phyloP scores from a whole-genome alignment of 108 stramenopile genomes.

The Parmales sp. region DNA sequence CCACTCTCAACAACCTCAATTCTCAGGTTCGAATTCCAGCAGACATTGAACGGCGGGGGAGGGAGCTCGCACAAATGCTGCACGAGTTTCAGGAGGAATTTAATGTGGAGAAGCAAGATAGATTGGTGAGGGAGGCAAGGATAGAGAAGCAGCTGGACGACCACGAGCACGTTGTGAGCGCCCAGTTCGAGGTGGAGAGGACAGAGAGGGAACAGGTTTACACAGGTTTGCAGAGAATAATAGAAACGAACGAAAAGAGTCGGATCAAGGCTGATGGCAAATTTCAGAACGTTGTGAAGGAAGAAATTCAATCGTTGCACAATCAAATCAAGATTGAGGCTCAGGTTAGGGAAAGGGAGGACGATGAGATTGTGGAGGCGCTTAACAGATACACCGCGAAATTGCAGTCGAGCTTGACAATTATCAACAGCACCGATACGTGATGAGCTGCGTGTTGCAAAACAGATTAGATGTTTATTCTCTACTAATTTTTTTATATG shows the following conservation, averaged over 20 bases:
- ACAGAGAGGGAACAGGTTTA: slow-evolving; percentile 55
- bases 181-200: slow-evolving; percentile 54
- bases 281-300: slow-evolving; percentile 54
- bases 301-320: slow-evolving; percentile 57
- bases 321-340: slow-evolving; percentile 54
- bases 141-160: slow-evolving; percentile 77
- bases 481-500: too few relatives aligned
- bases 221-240: slow-evolving; percentile 43
- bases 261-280: slow-evolving; percentile 48
- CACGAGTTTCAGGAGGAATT: slow-evolving; percentile 49
- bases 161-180: slow-evolving; percentile 56
- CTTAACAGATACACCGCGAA: slow-evolving; percentile 79
- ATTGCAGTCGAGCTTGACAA: slow-evolving; percentile 68
- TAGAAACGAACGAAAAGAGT: slow-evolving; percentile 48
- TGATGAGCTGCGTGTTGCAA: slow-evolving; percentile 4
- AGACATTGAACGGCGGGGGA: slow-evolving; percentile 36
- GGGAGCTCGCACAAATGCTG: slow-evolving; percentile 45
- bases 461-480: neutral
- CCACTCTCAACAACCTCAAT: too few relatives aligned
- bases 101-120: slow-evolving; percentile 58
- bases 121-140: slow-evolving; percentile 69
- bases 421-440: slow-evolving; percentile 44
- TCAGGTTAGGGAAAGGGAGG: slow-evolving; percentile 61
- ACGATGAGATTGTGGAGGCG: slow-evolving; percentile 77
- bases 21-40: slow-evolving; percentile 23